phyloP scores from a whole-genome alignment of 2,329 filamentous ascomycete species.

The Microsporum ferrugineum region DNA sequence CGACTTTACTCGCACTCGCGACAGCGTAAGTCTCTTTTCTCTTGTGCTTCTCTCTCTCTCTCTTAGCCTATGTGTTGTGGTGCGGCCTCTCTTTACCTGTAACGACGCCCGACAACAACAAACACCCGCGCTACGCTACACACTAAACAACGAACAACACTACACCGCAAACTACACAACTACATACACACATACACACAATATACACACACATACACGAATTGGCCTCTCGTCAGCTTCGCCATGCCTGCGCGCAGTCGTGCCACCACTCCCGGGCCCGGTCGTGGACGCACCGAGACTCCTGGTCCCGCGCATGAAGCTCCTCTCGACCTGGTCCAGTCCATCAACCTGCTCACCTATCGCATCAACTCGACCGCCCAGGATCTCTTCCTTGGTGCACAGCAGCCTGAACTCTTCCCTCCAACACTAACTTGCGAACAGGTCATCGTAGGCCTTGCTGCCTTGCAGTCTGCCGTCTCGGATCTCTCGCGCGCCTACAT shows the following conservation, averaged over 20 bases:
- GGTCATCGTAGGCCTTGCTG: conserved; percentile 67
- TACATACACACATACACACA: neutral
- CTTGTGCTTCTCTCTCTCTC: conserved; percentile 3
- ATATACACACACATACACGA: neutral
- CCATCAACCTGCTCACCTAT: conserved; percentile 1
- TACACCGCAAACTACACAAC: neutral
- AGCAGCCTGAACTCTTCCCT: neutral
- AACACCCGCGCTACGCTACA: neutral
- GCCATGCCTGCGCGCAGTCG: neutral
- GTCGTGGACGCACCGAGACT: neutral
- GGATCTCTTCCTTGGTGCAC: neutral
- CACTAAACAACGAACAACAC: too few species aligned
- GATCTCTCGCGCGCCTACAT: conserved; percentile 74
- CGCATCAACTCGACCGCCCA: conserved; percentile 1
- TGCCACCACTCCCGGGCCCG: neutral
- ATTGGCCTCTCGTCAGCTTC: neutral
- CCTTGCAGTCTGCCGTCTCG: conserved; percentile 67
- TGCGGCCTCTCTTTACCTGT: neutral
- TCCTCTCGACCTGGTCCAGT: neutral
- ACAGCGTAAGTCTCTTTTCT: conserved; percentile 54
- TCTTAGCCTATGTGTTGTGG: neutral
- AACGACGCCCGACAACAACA: neutral
- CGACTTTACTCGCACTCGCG: conserved; percentile 67
- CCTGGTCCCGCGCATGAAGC: neutral
- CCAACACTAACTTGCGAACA: conserved; percentile 31